Conservation (phyloP, 106 monocot genomes). For the Amphibolis antarctica region DNA sequence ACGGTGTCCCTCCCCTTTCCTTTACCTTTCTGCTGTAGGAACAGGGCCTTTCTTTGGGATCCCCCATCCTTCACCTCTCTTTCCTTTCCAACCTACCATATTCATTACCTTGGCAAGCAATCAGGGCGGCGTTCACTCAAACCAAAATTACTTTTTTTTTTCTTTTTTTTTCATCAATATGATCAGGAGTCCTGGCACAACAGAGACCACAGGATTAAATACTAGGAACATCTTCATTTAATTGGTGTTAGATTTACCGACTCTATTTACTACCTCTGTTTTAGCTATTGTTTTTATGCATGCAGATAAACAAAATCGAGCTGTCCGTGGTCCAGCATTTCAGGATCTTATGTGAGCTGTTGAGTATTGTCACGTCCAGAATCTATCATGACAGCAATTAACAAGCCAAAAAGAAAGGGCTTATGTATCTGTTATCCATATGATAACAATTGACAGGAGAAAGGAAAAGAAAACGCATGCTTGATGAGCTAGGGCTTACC, state of each 20-base stretch:
- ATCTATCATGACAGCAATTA: background rate
- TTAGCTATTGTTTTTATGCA: too few relatives aligned
- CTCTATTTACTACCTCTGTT: too few relatives aligned
- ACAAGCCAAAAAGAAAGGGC: too few relatives aligned
- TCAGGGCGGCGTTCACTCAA: background rate
- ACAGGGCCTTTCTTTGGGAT: constrained; percentile 17
- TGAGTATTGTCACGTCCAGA: background rate
- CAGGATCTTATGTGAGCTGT: background rate
- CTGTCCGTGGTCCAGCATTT: background rate
- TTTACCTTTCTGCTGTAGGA: constrained; percentile 23
- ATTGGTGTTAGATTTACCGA: too few relatives aligned
- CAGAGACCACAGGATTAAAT: too few relatives aligned
- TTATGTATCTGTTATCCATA: too few relatives aligned
- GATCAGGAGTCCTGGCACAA: too few relatives aligned
- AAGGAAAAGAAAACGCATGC: too few relatives aligned
- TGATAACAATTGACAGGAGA: too few relatives aligned
- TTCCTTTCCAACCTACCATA: background rate
- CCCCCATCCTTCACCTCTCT: background rate
- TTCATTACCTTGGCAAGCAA: background rate
- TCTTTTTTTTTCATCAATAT: too few relatives aligned
- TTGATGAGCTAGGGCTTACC: too few relatives aligned
- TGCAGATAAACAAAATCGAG: background rate
- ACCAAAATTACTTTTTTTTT: background rate
- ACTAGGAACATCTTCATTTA: too few relatives aligned
- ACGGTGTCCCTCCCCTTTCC: constrained; percentile 15